A percentile compares a stretch with the other conserved stretches of the same genome.
Evolutionary conservation across 768 basidiomycete genomes (phyloP).

Genomic region (Harrya chromipes): DNA sequence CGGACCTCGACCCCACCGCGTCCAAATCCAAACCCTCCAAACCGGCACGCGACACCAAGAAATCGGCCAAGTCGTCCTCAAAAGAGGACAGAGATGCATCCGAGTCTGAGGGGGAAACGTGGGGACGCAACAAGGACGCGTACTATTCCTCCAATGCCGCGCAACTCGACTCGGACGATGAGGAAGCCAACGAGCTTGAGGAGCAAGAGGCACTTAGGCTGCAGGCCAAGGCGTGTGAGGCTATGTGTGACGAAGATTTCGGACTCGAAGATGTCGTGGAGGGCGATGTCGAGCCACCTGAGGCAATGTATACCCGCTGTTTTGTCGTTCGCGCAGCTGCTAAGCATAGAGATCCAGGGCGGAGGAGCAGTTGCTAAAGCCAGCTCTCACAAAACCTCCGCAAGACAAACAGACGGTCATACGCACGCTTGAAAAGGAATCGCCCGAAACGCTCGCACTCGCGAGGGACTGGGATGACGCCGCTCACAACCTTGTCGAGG

Average conservation of each 20-base stretch:
- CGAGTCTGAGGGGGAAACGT: constrained; percentile 50
- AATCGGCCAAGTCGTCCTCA: neutral
- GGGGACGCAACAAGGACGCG: constrained; percentile 76
- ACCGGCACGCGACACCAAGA: constrained; percentile 14
- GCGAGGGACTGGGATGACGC: constrained; percentile 84
- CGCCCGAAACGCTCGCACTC: constrained; percentile 75
- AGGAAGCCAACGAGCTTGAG: constrained; percentile 85
- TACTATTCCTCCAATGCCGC: constrained; percentile 89
- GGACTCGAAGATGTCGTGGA: constrained; percentile 67
- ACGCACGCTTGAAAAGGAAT: constrained; percentile 69
- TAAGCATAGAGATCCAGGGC: constrained; percentile 18
- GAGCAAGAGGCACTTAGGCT: constrained; percentile 82
- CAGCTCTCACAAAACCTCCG: constrained; percentile 31
- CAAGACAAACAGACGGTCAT: constrained; percentile 59
- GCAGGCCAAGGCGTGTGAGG: constrained; percentile 71
- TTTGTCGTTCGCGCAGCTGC: neutral
- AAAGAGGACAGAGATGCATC: constrained; percentile 6
- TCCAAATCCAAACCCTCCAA: constrained; percentile 14
- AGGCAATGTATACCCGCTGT: constrained; percentile 25
- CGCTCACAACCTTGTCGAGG: constrained; percentile 47
- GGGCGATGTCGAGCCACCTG: constrained; percentile 22
- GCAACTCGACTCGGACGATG: constrained; percentile 79
- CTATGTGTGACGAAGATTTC: constrained; percentile 76
- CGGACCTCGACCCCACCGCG: neutral
- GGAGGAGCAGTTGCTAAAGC: constrained; percentile 2